Conservation (phyloP, 768 basidiomycete genomes). For the Tylopilus balloui region DNA sequence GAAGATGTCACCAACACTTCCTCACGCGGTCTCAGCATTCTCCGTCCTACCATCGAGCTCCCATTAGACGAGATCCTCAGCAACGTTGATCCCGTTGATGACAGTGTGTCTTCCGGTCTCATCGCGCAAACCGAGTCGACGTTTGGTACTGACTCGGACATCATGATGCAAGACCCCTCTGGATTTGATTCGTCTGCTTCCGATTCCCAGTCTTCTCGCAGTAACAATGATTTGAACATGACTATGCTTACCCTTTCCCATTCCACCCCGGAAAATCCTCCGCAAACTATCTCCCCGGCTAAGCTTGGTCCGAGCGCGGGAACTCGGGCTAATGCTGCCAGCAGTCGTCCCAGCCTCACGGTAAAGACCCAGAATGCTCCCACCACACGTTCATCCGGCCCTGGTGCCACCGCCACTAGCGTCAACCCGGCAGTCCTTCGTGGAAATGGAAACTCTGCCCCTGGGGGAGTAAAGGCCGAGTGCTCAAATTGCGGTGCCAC, state of each 20-base stretch:
- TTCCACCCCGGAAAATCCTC: slow-evolving; percentile 37
- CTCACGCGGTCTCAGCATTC: slow-evolving; percentile 55
- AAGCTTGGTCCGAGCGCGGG: slow-evolving; percentile 54
- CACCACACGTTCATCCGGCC: slow-evolving; percentile 51
- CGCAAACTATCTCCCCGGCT: slow-evolving; percentile 54
- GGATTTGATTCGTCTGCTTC: slow-evolving; percentile 8
- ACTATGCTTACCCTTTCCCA: slow-evolving; percentile 35
- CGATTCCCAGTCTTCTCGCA: slow-evolving; percentile 9
- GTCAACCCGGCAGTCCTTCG: slow-evolving; percentile 43
- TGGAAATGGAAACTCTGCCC: slow-evolving; percentile 37
- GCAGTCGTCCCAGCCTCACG: slow-evolving; percentile 53
- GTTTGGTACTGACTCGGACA: slow-evolving; percentile 15
- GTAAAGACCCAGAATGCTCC: slow-evolving; percentile 49
- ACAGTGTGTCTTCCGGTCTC: neutral
- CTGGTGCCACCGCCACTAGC: slow-evolving; percentile 61
- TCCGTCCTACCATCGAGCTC: slow-evolving; percentile 79
- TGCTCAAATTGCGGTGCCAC: slow-evolving; percentile 88
- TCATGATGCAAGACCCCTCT: slow-evolving; percentile 29
- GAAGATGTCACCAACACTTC: slow-evolving; percentile 56
- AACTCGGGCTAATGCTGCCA: slow-evolving; percentile 43
- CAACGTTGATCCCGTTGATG: slow-evolving; percentile 26
- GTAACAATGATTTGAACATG: slow-evolving; percentile 2
- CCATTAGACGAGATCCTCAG: slow-evolving; percentile 77
- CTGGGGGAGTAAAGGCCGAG: slow-evolving; percentile 69
- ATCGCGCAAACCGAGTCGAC: slow-evolving; percentile 6